These are phyloP conservation scores for Talaromyces sp. DNA, from an alignment of 2,329 filamentous ascomycete species.

Conservation along the genomic window DNA sequence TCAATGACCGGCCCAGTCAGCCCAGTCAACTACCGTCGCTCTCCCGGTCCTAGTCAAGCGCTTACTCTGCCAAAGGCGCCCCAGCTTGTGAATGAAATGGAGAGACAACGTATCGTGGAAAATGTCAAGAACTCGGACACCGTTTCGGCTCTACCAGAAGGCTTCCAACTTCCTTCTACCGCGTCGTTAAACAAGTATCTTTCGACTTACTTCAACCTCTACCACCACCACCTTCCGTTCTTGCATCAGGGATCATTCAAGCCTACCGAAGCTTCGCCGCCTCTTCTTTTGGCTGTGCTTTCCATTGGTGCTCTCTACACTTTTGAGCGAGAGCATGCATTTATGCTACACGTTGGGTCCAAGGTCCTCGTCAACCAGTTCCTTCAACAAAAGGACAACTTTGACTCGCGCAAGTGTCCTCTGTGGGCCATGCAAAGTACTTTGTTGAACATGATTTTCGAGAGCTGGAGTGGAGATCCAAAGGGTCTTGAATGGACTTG, in stretches of 20 bases:
- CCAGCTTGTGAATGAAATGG: constrained; percentile 77
- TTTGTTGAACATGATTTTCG: constrained; percentile 96
- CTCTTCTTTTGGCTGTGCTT: constrained; percentile 80
- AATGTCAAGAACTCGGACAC: constrained; percentile 78
- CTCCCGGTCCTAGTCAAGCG: constrained; percentile 64
- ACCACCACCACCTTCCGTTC: constrained; percentile 95
- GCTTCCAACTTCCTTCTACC: constrained; percentile 80
- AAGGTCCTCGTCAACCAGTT: constrained; percentile 98
- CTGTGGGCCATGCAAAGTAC: constrained; percentile 98
- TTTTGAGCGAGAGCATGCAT: constrained; percentile 95
- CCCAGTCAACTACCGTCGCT: constrained; percentile 66
- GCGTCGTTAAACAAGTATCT: constrained; percentile 85
- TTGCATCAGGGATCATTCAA: constrained; percentile 88
- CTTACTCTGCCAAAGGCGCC: constrained; percentile 68
- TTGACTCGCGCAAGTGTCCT: constrained; percentile 95
- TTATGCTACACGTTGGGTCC: constrained; percentile 94
- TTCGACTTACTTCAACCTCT: constrained; percentile 93
- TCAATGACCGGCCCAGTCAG: constrained; percentile 65
- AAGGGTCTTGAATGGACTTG: constrained; percentile 98
- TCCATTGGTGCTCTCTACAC: constrained; percentile 96
- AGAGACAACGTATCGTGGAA: constrained; percentile 78
- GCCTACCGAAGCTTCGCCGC: constrained; percentile 73
- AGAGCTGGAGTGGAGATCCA: constrained; percentile 97
- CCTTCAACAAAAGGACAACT: constrained; percentile 96
- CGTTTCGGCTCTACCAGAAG: constrained; percentile 78